Conservation (phyloP, 768 basidiomycete genomes). For the Paxillus involutus region DNA sequence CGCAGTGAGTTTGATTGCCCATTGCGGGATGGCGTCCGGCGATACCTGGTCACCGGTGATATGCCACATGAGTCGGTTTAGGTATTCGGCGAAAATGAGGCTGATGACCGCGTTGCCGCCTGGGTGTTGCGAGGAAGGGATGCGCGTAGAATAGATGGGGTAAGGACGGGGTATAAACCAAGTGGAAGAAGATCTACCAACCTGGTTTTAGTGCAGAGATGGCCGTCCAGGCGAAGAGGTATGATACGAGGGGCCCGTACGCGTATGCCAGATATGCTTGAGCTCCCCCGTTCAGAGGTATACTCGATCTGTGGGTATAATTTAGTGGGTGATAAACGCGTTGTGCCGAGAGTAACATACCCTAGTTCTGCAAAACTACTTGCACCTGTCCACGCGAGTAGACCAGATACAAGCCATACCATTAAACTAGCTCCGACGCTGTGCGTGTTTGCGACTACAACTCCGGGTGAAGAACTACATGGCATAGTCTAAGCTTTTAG, state of each 20-base stretch:
- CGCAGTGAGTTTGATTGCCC: slow-evolving; percentile 90
- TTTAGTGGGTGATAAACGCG: not conserved
- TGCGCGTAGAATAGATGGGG: not conserved
- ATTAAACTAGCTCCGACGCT: slow-evolving; percentile 87
- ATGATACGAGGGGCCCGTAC: slow-evolving; percentile 84
- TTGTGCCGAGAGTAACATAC: slow-evolving; percentile 38
- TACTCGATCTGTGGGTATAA: slow-evolving; percentile 26
- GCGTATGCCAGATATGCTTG: slow-evolving; percentile 88
- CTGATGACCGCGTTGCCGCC: slow-evolving; percentile 82
- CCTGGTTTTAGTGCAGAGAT: slow-evolving; percentile 88
- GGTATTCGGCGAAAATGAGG: slow-evolving; percentile 89
- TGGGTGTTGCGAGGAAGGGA: slow-evolving; percentile 22
- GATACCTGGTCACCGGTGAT: slow-evolving; percentile 68
- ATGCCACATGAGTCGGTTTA: slow-evolving; percentile 87
- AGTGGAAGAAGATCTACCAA: slow-evolving; percentile 26
- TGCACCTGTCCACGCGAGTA: slow-evolving; percentile 94
- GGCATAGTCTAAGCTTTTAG: not conserved
- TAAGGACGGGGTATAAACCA: not conserved
- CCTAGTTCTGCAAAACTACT: slow-evolving; percentile 94
- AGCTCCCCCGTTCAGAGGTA: slow-evolving; percentile 47
- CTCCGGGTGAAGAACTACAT: slow-evolving; percentile 83
- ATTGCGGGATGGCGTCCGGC: slow-evolving; percentile 79
- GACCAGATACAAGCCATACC: slow-evolving; percentile 82
- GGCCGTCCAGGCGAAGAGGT: slow-evolving; percentile 93
- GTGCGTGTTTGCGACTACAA: slow-evolving; percentile 85